Evolutionary conservation across 768 basidiomycete species (phyloP).

Genomic region (Rhizopogon salebrosus): DNA sequence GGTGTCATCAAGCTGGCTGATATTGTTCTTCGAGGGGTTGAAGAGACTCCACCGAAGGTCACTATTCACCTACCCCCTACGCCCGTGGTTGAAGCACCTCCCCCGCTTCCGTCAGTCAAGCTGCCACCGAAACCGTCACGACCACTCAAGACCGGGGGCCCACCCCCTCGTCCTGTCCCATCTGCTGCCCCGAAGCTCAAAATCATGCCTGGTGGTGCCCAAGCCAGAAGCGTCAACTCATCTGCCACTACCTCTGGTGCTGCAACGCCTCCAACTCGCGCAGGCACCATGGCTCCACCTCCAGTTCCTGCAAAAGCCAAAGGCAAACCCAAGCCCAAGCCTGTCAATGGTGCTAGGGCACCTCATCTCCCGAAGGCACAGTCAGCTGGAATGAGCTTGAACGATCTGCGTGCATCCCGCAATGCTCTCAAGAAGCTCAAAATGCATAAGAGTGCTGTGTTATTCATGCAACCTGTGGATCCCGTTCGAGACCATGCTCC

Average conservation of each 20-base stretch:
- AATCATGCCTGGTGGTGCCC: constrained; percentile 20
- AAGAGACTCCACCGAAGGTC: constrained; percentile 83
- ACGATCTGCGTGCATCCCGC: constrained; percentile 71
- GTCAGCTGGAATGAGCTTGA: constrained; percentile 66
- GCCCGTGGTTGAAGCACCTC: constrained; percentile 58
- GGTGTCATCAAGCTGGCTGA: constrained; percentile 90
- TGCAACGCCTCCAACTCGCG: constrained; percentile 4
- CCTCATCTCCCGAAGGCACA: constrained; percentile 65
- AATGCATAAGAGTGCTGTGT: constrained; percentile 61
- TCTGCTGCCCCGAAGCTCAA: constrained; percentile 53
- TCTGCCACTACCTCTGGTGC: constrained; percentile 12
- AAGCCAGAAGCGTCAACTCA: constrained; percentile 11
- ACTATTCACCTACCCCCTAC: constrained; percentile 77
- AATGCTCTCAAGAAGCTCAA: constrained; percentile 78
- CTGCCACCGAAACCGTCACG: constrained; percentile 37
- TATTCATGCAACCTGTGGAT: constrained; percentile 91
- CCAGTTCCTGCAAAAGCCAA: constrained; percentile 24
- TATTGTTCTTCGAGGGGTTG: constrained; percentile 73
- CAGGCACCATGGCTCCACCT: constrained; percentile 25
- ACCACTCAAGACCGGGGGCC: constrained; percentile 30
- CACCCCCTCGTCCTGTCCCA: constrained; percentile 23
- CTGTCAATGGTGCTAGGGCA: constrained; percentile 28
- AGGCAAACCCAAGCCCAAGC: constrained; percentile 15
- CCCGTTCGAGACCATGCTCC: constrained; percentile 90
- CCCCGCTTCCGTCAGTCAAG: constrained; percentile 53